Evolutionary conservation across 2,329 filamentous ascomycete species (phyloP).

Genomic region (Verticillium isaacii): DNA sequence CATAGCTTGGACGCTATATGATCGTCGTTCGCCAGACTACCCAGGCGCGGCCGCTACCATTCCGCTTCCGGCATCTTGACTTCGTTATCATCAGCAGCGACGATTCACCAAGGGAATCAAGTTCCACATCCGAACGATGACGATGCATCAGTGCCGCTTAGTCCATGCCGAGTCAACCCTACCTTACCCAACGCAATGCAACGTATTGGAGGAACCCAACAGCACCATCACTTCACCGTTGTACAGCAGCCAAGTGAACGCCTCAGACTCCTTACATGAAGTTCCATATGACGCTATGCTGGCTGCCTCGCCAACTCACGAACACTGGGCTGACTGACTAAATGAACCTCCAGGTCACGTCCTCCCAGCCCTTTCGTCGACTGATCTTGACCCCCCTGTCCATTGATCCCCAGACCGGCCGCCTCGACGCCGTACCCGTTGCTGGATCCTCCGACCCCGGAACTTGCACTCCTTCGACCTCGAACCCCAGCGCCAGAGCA

Average conservation of each 20-base stretch:
- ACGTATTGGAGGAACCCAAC: too few relatives aligned
- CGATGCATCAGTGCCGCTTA: too few relatives aligned
- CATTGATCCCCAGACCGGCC: conserved; percentile 6
- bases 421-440: conserved; percentile 8
- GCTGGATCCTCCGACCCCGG: conserved; percentile 7
- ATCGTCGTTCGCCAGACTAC: background rate
- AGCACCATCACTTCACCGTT: too few relatives aligned
- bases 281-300: too few relatives aligned
- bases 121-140: too few relatives aligned
- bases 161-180: too few relatives aligned
- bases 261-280: too few relatives aligned
- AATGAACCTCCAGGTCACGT: conserved; percentile 16
- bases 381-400: conserved; percentile 8
- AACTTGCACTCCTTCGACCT: conserved; percentile 14
- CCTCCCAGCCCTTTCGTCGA: conserved; percentile 18
- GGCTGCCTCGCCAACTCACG: too few relatives aligned
- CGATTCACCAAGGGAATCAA: too few relatives aligned
- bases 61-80: background rate
- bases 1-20: background rate
- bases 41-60: background rate
- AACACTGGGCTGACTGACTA: background rate
- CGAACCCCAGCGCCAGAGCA: conserved; percentile 16
- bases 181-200: too few relatives aligned
- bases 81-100: background rate
- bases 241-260: too few relatives aligned